A percentile compares a stretch with the other conserved stretches of the same genome.
Conservation (phyloP, 2,329 filamentous ascomycete genomes). For the Stachybotrys echinatus region DNA sequence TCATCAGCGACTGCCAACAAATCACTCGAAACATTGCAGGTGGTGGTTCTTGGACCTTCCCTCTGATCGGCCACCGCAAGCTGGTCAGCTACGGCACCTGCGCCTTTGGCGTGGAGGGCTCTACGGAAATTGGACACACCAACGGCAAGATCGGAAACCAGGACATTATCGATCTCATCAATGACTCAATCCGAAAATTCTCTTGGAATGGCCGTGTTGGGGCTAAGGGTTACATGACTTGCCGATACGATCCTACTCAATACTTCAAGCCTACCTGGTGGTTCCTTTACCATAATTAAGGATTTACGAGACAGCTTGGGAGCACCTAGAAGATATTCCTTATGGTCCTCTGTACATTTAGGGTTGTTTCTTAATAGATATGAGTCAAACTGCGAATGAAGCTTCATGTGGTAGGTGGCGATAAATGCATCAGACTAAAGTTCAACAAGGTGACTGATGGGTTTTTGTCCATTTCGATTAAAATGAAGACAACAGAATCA, state of each 20-base stretch:
- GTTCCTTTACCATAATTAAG: background rate
- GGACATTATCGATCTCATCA: constrained; percentile 3
- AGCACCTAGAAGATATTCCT: too few relatives aligned
- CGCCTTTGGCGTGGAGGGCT: background rate
- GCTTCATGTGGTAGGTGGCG: too few relatives aligned
- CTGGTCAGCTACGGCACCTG: constrained; percentile 1
- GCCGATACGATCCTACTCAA: background rate
- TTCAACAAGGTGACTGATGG: too few relatives aligned
- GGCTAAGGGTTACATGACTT: background rate
- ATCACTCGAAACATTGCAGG: background rate
- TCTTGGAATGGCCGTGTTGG: constrained; percentile 1
- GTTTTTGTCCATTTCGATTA: too few relatives aligned
- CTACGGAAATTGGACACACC: background rate
- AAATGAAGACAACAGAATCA: too few relatives aligned
- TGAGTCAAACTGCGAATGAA: too few relatives aligned
- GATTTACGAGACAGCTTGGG: too few relatives aligned
- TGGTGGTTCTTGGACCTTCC: background rate
- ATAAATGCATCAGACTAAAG: too few relatives aligned
- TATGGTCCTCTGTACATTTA: too few relatives aligned
- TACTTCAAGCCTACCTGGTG: background rate
- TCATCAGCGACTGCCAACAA: constrained; percentile 2
- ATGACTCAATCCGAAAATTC: constrained; percentile 1
- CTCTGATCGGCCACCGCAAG: background rate
- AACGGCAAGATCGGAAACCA: constrained; percentile 1
- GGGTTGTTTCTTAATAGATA: too few relatives aligned